Conservation (phyloP, 2,329 filamentous ascomycete genomes). For the Ceratocystis smalleyi region DNA sequence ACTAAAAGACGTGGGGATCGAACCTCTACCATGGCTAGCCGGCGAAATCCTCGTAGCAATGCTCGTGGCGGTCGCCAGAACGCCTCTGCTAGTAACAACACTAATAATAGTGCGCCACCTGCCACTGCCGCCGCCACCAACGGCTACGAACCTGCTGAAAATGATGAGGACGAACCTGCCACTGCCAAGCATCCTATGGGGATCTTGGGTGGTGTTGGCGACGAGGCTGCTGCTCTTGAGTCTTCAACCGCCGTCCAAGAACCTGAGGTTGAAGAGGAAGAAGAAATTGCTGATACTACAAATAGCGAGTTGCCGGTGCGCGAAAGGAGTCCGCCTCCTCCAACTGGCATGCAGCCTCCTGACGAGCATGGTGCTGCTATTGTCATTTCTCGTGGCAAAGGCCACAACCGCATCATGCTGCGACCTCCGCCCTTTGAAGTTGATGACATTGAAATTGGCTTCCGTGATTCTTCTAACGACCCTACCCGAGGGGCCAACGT, state of each 20-base stretch:
- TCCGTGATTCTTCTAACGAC: constrained; percentile 43
- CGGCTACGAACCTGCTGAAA: constrained; percentile 16
- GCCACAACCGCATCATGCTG: constrained; percentile 39
- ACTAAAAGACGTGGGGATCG: constrained; percentile 15
- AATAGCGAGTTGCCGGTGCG: constrained; percentile 22
- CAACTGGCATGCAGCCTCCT: constrained; percentile 30
- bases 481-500: constrained; percentile 26
- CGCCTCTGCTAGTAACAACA: constrained; percentile 20
- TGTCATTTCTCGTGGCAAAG: constrained; percentile 29
- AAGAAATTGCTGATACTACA: constrained; percentile 2
- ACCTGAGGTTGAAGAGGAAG: constrained; percentile 12
- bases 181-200: constrained; percentile 21
- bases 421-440: constrained; percentile 33
- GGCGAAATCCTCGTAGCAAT: constrained; percentile 30
- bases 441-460: constrained; percentile 41
- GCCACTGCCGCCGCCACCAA: constrained; percentile 10
- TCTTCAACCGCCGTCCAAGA: constrained; percentile 16
- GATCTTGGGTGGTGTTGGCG: constrained; percentile 22
- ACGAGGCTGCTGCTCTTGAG: constrained; percentile 14
- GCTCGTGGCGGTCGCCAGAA: constrained; percentile 17
- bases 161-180: constrained; percentile 16
- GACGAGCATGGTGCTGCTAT: constrained; percentile 39
- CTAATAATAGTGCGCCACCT: constrained; percentile 15
- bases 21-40: constrained; percentile 22
- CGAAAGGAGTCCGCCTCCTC: constrained; percentile 27